Conservation (phyloP, 2,329 filamentous ascomycete genomes). For the Rutstroemia sp. region DNA sequence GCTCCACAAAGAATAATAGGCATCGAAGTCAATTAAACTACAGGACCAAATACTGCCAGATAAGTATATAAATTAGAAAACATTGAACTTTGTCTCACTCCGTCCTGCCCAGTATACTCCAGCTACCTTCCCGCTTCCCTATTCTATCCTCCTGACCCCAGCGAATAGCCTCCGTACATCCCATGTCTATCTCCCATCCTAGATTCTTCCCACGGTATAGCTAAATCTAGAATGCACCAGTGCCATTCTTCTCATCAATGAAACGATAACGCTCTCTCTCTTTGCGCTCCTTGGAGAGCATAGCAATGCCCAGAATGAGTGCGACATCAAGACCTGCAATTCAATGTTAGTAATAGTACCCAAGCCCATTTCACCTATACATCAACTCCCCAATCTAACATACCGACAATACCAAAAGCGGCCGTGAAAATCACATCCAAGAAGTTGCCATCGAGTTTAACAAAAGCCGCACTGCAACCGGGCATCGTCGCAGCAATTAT, state of each 20-base stretch:
- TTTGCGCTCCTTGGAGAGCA: slow-evolving; percentile 72
- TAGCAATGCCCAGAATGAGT: slow-evolving; percentile 63
- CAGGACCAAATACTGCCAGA: no score
- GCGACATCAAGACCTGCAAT: slow-evolving; percentile 30
- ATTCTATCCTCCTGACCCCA: background rate
- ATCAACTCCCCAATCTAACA: slow-evolving; percentile 25
- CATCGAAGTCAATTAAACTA: no score
- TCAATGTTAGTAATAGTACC: no score
- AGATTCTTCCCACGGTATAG: background rate
- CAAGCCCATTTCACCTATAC: background rate
- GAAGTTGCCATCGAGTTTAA: slow-evolving; percentile 61
- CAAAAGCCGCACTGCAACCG: slow-evolving; percentile 63
- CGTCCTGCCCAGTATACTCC: no score
- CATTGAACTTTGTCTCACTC: no score
- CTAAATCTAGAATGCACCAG: slow-evolving; percentile 39
- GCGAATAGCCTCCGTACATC: background rate
- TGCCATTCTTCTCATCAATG: slow-evolving; percentile 72
- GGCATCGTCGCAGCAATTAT: slow-evolving; percentile 61
- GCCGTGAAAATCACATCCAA: slow-evolving; percentile 73
- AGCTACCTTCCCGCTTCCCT: no score
- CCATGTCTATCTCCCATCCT: background rate
- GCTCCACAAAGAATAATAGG: no score
- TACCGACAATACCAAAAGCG: slow-evolving; percentile 69
- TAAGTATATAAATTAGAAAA: no score
- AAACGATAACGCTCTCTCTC: slow-evolving; percentile 71